A percentile compares a stretch with the other conserved stretches of the same genome.
Conservation (phyloP, 495 filamentous ascomycete genomes). For the Podospora pseudoanserina region DNA sequence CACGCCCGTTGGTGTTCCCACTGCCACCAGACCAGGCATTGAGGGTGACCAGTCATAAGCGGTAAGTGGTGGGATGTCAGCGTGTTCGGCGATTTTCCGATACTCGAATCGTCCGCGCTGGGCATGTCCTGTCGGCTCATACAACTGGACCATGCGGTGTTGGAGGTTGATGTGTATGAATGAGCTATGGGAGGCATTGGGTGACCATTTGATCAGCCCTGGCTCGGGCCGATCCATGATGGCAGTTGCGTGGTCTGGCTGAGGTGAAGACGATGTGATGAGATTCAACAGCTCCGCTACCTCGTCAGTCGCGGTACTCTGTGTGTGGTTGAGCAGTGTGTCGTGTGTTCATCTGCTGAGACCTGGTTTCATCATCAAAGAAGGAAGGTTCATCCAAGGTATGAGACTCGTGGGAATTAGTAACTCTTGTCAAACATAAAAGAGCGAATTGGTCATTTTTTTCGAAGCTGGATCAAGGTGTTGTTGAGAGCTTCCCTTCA, state of each 20-base stretch:
- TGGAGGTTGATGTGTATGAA: constrained; percentile 85
- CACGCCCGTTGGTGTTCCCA: constrained; percentile 81
- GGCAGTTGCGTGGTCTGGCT: not conserved
- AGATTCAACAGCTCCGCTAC: too few species aligned
- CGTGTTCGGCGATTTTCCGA: constrained; percentile 64
- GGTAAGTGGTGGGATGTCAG: constrained; percentile 78
- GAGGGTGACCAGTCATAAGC: constrained; percentile 94
- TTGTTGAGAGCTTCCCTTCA: not conserved
- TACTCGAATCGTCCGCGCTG: constrained; percentile 56
- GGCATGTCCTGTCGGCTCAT: constrained; percentile 62
- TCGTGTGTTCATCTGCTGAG: not conserved
- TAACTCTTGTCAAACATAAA: not conserved
- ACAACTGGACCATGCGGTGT: constrained; percentile 74
- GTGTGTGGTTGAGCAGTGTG: not conserved
- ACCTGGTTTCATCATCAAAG: not conserved
- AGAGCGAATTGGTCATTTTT: not conserved
- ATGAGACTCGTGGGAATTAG: not conserved
- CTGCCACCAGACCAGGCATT: constrained; percentile 64
- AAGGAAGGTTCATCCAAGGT: not conserved
- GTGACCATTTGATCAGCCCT: constrained; percentile 79
- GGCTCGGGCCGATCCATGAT: constrained; percentile 52
- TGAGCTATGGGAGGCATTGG: constrained; percentile 59
- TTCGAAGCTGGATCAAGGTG: not conserved
- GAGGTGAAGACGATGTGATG: not conserved
- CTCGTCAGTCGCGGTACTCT: too few species aligned